Evolutionary conservation across 2,329 filamentous ascomycete species (phyloP).

Genomic region (Ophiostoma sp.): DNA sequence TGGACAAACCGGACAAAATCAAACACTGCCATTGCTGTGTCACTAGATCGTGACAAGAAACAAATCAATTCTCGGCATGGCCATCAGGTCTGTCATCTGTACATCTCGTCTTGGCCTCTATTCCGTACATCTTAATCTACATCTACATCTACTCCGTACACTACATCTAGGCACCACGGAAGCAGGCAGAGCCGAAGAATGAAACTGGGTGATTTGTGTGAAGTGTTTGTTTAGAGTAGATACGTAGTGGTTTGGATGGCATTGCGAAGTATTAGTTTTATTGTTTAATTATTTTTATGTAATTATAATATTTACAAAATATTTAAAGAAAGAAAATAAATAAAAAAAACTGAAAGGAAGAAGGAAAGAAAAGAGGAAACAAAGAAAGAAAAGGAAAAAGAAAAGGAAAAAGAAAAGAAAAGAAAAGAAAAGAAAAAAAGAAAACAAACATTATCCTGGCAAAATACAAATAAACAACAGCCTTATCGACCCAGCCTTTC

Average conservation of each 20-base stretch:
- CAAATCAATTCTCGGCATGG: neutral
- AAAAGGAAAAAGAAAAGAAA: neutral
- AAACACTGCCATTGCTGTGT: neutral
- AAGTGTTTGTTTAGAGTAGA: neutral
- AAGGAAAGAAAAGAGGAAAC: neutral
- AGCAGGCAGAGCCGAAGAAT: neutral
- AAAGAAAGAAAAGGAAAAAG: neutral
- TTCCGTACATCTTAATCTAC: no score
- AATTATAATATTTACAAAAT: no score
- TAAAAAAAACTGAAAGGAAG: no score
- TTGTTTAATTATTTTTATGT: no score
- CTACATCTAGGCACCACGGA: constrained; percentile 1
- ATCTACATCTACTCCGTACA: neutral
- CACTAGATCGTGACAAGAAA: neutral
- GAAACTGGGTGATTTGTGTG: neutral
- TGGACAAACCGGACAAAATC: neutral
- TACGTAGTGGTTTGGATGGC: neutral
- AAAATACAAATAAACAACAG: no score
- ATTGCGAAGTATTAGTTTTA: no score
- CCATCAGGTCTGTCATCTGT: neutral
- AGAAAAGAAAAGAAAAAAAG: neutral
- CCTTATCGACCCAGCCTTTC: neutral
- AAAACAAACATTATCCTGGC: no score
- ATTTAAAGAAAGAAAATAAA: neutral
- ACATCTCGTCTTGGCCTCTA: neutral